phyloP scores from a whole-genome alignment of 2,329 filamentous ascomycete genomes.

The Penicillium sumatraense region DNA sequence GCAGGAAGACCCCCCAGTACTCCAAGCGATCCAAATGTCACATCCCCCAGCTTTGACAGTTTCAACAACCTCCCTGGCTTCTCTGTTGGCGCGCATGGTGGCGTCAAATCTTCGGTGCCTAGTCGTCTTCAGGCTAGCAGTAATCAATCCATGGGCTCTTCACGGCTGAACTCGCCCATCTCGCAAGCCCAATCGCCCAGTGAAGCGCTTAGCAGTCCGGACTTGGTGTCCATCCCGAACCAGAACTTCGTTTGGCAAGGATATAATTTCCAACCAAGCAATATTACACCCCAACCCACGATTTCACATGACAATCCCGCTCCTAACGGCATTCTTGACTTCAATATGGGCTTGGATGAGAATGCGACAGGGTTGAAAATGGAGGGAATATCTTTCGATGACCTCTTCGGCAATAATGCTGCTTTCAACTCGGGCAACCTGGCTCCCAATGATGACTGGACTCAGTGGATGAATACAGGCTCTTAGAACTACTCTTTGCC shows the following conservation, averaged over 20 bases:
- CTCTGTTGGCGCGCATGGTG: constrained; percentile 21
- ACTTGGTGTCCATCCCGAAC: constrained; percentile 47
- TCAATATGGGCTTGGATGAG: constrained; percentile 34
- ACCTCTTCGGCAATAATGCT: constrained; percentile 46
- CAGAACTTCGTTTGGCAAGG: constrained; percentile 48
- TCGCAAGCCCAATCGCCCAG: constrained; percentile 38
- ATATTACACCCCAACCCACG: constrained; percentile 18
- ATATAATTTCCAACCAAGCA: constrained; percentile 39
- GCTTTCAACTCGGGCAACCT: constrained; percentile 28
- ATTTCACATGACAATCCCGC: constrained; percentile 27
- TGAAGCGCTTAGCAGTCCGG: constrained; percentile 43
- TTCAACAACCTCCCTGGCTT: constrained; percentile 34
- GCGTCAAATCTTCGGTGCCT: constrained; percentile 33
- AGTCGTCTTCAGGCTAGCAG: constrained; percentile 31
- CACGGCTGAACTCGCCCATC: constrained; percentile 39
- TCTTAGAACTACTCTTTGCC: constrained; percentile 18
- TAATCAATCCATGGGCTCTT: constrained; percentile 26
- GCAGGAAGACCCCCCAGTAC: constrained; percentile 22
- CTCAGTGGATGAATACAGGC: constrained; percentile 44
- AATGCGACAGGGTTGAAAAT: constrained; percentile 36
- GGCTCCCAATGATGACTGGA: constrained; percentile 42
- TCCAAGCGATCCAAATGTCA: constrained; percentile 14
- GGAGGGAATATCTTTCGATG: constrained; percentile 44
- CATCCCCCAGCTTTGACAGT: constrained; percentile 32
- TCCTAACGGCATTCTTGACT: constrained; percentile 25